These are phyloP conservation scores for Atkinsonella hypoxylon DNA, from an alignment of 2,329 filamentous ascomycete genomes.

Conservation along the genomic window DNA sequence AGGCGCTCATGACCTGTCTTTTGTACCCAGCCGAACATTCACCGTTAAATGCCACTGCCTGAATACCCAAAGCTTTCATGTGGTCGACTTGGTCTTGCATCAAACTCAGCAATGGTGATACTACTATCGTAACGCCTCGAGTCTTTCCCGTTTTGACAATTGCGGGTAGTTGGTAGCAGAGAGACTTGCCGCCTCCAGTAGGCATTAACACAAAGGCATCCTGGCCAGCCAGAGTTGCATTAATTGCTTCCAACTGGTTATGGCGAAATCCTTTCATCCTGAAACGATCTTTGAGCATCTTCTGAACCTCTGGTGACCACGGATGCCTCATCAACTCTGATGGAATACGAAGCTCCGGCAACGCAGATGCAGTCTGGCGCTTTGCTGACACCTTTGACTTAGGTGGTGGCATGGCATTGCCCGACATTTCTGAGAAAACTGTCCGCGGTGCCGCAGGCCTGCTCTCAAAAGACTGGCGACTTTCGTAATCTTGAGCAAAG, in stretches of 20 bases:
- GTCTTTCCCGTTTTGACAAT: conserved; percentile 73
- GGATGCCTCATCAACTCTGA: conserved; percentile 49
- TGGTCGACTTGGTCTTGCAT: conserved; percentile 97
- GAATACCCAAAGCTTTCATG: conserved; percentile 60
- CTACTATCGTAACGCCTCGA: conserved; percentile 76
- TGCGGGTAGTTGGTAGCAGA: conserved; percentile 92
- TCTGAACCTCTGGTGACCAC: conserved; percentile 81
- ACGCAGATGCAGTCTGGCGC: conserved; percentile 16
- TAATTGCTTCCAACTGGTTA: conserved; percentile 92
- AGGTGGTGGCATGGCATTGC: conserved; percentile 25
- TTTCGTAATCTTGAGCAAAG: conserved; percentile 38
- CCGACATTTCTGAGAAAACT: conserved; percentile 36
- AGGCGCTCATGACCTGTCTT: conserved; percentile 49
- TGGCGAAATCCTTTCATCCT: conserved; percentile 75
- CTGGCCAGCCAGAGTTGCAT: conserved; percentile 74
- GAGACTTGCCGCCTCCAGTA: conserved; percentile 89
- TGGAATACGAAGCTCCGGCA: conserved; percentile 27
- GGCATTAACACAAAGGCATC: conserved; percentile 97
- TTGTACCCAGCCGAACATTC: conserved; percentile 55
- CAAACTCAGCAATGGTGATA: conserved; percentile 87
- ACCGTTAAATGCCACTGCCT: conserved; percentile 72
- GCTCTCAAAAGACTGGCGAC: conserved; percentile 21
- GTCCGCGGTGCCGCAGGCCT: conserved; percentile 19
- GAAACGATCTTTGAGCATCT: conserved; percentile 71
- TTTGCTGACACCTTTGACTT: conserved; percentile 22